These are phyloP conservation scores for Colletotrichum kahawae DNA, from an alignment of 2,329 filamentous ascomycete genomes.

Conservation along the genomic window DNA sequence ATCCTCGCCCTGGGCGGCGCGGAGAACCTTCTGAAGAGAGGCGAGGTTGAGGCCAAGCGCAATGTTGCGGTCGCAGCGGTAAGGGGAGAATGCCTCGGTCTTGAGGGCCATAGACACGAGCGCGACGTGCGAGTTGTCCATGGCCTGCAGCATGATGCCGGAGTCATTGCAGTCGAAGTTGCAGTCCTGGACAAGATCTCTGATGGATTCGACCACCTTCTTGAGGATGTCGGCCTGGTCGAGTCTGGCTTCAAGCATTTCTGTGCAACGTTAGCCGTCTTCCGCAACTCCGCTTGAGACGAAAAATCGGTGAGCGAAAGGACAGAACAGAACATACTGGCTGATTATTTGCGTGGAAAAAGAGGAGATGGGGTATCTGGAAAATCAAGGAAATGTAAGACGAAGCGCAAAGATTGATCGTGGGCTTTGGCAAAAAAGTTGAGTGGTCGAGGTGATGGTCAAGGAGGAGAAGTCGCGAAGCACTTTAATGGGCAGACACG, in stretches of 20 bases:
- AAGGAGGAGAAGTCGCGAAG: slow-evolving; percentile 24
- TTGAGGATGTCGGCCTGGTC: slow-evolving; percentile 94
- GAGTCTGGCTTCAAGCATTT: slow-evolving; percentile 95
- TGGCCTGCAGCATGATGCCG: slow-evolving; percentile 95
- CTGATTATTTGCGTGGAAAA: neutral
- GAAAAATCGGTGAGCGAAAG: neutral
- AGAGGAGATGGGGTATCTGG: slow-evolving; percentile 13
- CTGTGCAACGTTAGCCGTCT: slow-evolving; percentile 44
- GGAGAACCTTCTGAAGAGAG: slow-evolving; percentile 96
- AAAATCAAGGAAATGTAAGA: neutral
- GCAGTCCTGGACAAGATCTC: slow-evolving; percentile 98
- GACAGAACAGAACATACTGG: neutral
- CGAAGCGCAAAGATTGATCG: neutral
- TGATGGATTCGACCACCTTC: slow-evolving; percentile 99
- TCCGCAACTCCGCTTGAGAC: neutral
- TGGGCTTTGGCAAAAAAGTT: neutral
- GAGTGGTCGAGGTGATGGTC: slow-evolving; percentile 7
- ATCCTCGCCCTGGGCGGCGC: slow-evolving; percentile 92
- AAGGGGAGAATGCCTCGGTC: slow-evolving; percentile 91
- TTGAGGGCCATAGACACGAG: slow-evolving; percentile 99
- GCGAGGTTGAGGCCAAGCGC: slow-evolving; percentile 96
- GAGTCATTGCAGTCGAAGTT: slow-evolving; percentile 99
- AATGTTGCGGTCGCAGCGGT: slow-evolving; percentile 98
- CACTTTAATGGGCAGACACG: slow-evolving; percentile 38
- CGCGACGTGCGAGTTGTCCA: slow-evolving; percentile 99